Evolutionary conservation across 2,329 filamentous ascomycete species (phyloP).

Genomic region (Exophiala sp.): DNA sequence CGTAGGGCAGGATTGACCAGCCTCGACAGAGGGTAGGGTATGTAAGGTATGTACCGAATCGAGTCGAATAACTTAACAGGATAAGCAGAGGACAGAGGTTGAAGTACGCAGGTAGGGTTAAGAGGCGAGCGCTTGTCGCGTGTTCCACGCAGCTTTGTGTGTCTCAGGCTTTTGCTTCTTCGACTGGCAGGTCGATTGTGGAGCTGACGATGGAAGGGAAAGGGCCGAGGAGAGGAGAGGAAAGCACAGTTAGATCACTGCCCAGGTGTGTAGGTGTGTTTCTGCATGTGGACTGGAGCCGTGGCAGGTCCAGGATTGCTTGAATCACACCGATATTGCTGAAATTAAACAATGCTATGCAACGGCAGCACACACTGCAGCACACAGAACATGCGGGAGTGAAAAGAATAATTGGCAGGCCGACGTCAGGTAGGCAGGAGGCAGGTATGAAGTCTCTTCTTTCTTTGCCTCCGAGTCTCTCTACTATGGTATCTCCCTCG

Average conservation of each 20-base stretch:
- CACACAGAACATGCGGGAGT: neutral
- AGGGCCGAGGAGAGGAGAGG: neutral
- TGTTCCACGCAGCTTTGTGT: neutral
- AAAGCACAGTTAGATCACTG: neutral
- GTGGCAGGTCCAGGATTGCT: neutral
- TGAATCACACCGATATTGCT: no score
- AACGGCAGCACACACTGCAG: no score
- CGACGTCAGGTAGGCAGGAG: neutral
- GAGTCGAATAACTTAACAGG: neutral
- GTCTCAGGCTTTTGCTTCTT: neutral
- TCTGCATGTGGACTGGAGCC: no score
- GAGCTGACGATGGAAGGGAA: neutral
- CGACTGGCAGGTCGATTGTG: slow-evolving; percentile 4
- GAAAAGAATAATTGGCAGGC: neutral
- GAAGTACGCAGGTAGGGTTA: slow-evolving; percentile 4
- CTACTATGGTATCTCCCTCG: no score
- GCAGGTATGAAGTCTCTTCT: no score
- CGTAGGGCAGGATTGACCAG: neutral
- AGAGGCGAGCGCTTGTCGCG: slow-evolving; percentile 17
- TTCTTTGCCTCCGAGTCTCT: no score
- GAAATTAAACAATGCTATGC: neutral
- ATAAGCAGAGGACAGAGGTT: neutral
- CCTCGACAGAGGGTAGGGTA: no score
- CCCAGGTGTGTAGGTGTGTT: no score
- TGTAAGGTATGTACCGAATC: no score